These are phyloP conservation scores for Cercospora citrullina DNA, from an alignment of 2,329 filamentous ascomycete species.

Conservation along the genomic window DNA sequence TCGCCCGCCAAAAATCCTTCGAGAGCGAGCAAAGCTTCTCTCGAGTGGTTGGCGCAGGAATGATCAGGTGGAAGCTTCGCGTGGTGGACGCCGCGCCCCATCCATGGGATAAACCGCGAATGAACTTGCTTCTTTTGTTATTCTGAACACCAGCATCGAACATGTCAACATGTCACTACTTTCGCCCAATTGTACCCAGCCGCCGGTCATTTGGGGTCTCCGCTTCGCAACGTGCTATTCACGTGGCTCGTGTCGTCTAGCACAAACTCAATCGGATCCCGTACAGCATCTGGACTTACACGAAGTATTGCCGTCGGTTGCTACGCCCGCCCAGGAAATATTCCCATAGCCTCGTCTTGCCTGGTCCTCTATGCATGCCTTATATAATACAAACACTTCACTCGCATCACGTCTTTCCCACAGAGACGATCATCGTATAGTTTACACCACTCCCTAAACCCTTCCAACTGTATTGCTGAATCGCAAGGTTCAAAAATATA, in stretches of 20 bases:
- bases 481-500: not conserved
- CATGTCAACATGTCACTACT: not conserved
- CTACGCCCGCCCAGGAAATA: not conserved
- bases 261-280: not conserved
- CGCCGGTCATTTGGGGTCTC: not conserved
- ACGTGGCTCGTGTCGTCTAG: not conserved
- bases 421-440: not conserved
- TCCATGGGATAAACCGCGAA: not conserved
- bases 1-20: not conserved
- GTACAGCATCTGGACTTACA: not conserved
- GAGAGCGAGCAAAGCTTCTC: not conserved
- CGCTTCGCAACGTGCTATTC: not conserved
- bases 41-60: not conserved
- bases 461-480: not conserved
- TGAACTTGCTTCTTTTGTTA: not conserved
- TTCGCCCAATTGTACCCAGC: not conserved
- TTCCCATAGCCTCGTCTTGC: not conserved
- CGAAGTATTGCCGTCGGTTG: not conserved
- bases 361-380: not conserved
- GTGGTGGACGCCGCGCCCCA: not conserved
- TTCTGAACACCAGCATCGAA: not conserved
- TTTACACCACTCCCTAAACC: not conserved
- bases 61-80: not conserved
- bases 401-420: not conserved
- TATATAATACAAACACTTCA: not conserved